Conservation (phyloP, 129 eudicot genomes). For the Pseudognaphalium luteoalbum region DNA sequence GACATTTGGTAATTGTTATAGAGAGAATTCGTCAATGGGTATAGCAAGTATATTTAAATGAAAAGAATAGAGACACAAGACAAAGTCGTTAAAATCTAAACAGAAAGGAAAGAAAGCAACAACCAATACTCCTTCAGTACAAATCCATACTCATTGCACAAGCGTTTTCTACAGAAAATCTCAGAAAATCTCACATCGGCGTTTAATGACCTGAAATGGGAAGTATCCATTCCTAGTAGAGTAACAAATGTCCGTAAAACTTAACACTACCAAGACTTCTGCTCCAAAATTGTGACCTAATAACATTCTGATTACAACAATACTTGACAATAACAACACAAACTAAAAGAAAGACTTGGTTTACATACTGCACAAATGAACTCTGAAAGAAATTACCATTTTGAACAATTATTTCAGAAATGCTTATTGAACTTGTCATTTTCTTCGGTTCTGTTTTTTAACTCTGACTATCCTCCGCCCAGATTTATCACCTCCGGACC, state of each 20-base stretch:
- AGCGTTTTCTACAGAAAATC: slow-evolving; percentile 22
- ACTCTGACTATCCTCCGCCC: slow-evolving; percentile 51
- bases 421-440: slow-evolving; percentile 28
- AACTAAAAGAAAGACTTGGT: slow-evolving; percentile 4
- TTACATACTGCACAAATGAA: not conserved
- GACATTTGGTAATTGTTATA: no score
- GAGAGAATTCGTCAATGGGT: no score
- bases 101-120: not conserved
- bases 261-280: slow-evolving; percentile 18
- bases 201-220: not conserved
- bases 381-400: not conserved
- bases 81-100: not conserved
- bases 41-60: not conserved
- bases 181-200: slow-evolving; percentile 6
- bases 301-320: slow-evolving; percentile 37
- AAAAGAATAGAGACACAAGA: not conserved
- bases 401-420: slow-evolving; percentile 2
- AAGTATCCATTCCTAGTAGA: slow-evolving; percentile 6
- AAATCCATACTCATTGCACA: slow-evolving; percentile 15
- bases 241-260: slow-evolving; percentile 26
- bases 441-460: slow-evolving; percentile 51
- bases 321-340: slow-evolving; percentile 28
- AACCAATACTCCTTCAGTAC: not conserved
- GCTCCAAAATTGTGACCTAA: slow-evolving; percentile 40
- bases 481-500: slow-evolving; percentile 75